phyloP scores from a whole-genome alignment of 495 filamentous ascomycete genomes.

The Penicillium samsonianum region DNA sequence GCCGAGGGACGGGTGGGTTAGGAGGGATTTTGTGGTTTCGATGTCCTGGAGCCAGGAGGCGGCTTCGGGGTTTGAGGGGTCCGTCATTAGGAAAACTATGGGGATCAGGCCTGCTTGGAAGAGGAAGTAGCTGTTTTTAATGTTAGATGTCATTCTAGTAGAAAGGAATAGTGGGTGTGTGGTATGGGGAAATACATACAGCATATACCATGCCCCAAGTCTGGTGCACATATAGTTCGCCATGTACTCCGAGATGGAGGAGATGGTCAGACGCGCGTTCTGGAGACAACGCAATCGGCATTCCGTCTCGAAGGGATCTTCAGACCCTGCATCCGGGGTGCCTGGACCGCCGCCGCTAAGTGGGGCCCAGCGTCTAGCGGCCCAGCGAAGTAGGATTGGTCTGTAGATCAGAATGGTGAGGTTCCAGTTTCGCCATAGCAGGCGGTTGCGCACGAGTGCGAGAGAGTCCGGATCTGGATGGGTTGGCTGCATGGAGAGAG shows the following conservation, averaged over 20 bases:
- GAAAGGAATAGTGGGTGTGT: neutral
- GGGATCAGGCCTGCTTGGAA: constrained; percentile 57
- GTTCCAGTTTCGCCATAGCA: constrained; percentile 55
- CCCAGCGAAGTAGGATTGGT: constrained; percentile 53
- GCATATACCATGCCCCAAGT: constrained; percentile 53
- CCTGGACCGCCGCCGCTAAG: constrained; percentile 24
- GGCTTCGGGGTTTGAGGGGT: constrained; percentile 46
- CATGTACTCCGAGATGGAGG: constrained; percentile 47
- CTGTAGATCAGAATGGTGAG: constrained; percentile 54
- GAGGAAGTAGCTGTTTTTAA: constrained; percentile 46
- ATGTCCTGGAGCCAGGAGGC: constrained; percentile 49
- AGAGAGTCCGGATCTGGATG: constrained; percentile 38
- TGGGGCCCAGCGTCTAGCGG: constrained; percentile 44
- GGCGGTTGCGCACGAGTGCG: constrained; percentile 41
- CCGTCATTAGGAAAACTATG: constrained; percentile 51
- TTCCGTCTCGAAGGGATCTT: constrained; percentile 45
- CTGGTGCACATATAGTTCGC: constrained; percentile 44
- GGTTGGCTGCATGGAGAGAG: constrained; percentile 23
- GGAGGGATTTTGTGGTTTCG: constrained; percentile 47
- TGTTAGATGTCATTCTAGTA: constrained; percentile 6
- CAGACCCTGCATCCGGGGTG: constrained; percentile 32
- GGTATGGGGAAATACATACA: constrained; percentile 35
- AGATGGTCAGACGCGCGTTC: constrained; percentile 45
- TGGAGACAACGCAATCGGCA: constrained; percentile 47
- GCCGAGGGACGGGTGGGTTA: constrained; percentile 44